Evolutionary conservation across 768 basidiomycete species (phyloP).

Genomic region (Calvatia gigantea): DNA sequence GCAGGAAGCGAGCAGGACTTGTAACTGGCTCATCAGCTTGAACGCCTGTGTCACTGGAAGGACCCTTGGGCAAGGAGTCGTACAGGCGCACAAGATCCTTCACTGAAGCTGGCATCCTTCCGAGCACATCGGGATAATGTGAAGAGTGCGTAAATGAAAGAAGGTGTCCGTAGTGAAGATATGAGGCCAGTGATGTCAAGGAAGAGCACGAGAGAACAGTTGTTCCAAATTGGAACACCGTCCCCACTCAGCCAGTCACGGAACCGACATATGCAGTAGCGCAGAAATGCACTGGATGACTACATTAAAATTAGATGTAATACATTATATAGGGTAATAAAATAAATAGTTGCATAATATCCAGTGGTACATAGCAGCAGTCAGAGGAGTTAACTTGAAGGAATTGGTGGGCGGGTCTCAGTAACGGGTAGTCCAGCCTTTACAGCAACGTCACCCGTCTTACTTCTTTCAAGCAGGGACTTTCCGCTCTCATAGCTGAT

Average conservation of each 20-base stretch:
- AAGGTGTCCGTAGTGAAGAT: background rate
- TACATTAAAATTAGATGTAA: background rate
- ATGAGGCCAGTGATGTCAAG: conserved; percentile 1
- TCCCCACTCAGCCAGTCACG: background rate
- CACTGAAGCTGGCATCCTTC: conserved; percentile 24
- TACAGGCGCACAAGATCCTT: conserved; percentile 32
- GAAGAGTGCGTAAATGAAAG: background rate
- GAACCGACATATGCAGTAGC: background rate
- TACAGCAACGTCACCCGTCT: background rate
- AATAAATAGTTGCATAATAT: background rate
- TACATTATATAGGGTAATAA: background rate
- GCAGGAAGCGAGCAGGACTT: conserved; percentile 25
- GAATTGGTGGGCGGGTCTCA: conserved; percentile 1
- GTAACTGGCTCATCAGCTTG: conserved; percentile 8
- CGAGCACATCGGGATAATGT: conserved; percentile 10
- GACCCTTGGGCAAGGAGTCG: conserved; percentile 19
- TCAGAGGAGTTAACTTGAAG: background rate
- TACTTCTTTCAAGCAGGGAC: background rate
- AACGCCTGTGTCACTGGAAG: background rate
- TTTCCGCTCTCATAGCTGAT: background rate
- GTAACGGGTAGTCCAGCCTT: conserved; percentile 8
- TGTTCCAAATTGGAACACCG: background rate
- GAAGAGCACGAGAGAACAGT: background rate
- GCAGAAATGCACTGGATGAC: background rate
- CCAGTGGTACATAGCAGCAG: background rate